Base-by-base conservation (phyloP, 768 basidiomycete species). In the Arthromyces matolae region DNA sequence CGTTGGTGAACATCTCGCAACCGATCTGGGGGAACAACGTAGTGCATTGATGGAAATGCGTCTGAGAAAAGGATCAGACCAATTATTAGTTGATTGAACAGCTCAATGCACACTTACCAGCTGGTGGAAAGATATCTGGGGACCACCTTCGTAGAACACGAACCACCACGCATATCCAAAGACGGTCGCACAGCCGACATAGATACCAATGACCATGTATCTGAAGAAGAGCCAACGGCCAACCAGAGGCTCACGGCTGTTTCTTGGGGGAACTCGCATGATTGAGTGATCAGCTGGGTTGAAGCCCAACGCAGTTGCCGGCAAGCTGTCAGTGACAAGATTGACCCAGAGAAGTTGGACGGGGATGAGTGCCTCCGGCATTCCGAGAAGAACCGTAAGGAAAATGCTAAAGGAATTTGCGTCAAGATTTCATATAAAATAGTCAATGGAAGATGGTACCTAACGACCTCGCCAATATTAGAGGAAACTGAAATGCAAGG, bases 161-260 rank as follows among this genome's bases (percentile, higher is more conserved):
- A 99, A 99, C 95, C 95, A 98, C 95, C 95, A 99, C 0, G 93
- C 95, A 61, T 99, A 99, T 39, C 94, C 95, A 56, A 88, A 92
- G 20, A 99, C 95, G 20, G 95, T 98, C 4, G 93, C 94, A 46
- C 82, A 81, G 24, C 95, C 95, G 44, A 99, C 95, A 60, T 98
- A 99, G 42, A 79, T 77, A 9, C 95, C 95, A 49, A 99, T 81
- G 45, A 97, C 78, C 76, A 97, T 71, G 70, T 98, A 99, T 42
- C 95, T 80, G 77, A 97, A 84, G 75, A 98, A 97, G 24, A 99
- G 66, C 95, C 95, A 98, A 57, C 77, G 81, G 47, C 88, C 85
- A 36, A 99, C 81, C 20, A 99, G 79, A 1, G 95, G 93, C 63
- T 98, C 95, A 33, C 81, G 85, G 59, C 86, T 88, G 61, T 86